A percentile compares a stretch with the other conserved stretches of the same genome.
phyloP scores from a whole-genome alignment of 768 basidiomycete species.

The Hericium coralloides region DNA sequence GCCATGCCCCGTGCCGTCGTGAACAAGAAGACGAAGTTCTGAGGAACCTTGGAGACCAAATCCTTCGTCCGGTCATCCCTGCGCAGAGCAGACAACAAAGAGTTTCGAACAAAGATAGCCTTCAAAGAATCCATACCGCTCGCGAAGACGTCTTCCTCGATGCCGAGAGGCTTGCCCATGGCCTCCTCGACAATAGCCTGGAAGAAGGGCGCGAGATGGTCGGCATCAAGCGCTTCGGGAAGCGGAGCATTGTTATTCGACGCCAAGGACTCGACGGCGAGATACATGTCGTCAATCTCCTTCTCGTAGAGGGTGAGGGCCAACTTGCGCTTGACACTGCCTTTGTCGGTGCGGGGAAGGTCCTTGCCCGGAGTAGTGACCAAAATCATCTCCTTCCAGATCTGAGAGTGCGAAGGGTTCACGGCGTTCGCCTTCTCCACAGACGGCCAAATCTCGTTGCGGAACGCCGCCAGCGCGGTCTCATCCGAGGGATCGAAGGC shows the following conservation, averaged over 20 bases:
- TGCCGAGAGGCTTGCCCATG: conserved; percentile 1
- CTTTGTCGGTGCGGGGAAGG: conserved; percentile 14
- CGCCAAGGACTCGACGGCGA: conserved; percentile 1
- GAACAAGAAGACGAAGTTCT: conserved; percentile 5
- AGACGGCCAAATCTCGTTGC: neutral
- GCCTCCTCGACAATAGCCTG: conserved; percentile 4
- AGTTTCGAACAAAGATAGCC: conserved; percentile 5
- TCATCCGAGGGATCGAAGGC: neutral
- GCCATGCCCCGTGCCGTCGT: conserved; percentile 1
- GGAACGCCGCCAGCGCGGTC: neutral
- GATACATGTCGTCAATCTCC: conserved; percentile 12
- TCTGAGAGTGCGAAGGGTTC: conserved; percentile 14
- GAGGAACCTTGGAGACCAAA: conserved; percentile 1
- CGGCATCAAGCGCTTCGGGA: neutral
- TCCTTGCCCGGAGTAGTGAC: conserved; percentile 13
- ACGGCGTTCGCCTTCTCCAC: conserved; percentile 15
- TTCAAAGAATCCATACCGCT: conserved; percentile 4
- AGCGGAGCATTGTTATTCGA: conserved; percentile 1
- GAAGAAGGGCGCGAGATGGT: conserved; percentile 2
- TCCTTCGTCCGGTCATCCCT: neutral
- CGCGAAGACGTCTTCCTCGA: conserved; percentile 2
- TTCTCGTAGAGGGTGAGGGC: conserved; percentile 5
- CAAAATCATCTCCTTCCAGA: conserved; percentile 21
- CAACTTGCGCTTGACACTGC: conserved; percentile 10
- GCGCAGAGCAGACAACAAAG: conserved; percentile 1